Base-by-base conservation (phyloP, 768 basidiomycete species). In the Solioccasus polychromus region DNA sequence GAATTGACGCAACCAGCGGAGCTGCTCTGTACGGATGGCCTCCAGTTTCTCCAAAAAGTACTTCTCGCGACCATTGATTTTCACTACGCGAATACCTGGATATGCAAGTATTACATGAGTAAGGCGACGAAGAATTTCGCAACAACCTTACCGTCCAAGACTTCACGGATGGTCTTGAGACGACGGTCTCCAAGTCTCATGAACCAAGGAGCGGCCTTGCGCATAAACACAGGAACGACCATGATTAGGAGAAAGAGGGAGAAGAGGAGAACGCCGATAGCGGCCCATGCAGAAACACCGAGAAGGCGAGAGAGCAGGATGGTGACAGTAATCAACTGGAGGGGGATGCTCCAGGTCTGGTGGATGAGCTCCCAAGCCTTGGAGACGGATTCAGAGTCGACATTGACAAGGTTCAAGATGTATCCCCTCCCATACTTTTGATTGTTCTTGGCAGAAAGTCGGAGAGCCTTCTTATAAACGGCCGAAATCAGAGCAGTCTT, bases 221-320 rank as follows among this genome's bases (percentile, higher is more conserved):
- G 60, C 62, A 63, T 63, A 48, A 63, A 64, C 30, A 62, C 32
- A 3, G 62, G 62, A n/a, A 63, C 60, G 14, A 63, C 57, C 57
- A 61, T 61, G 9, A 63, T 52, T 39, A 63, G 51, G 31, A 59
- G 17, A 38, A 63, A 35, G 35, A 63, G 62, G 8, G 37, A 45
- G 17, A 63, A 35, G 1, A 57, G 30, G 18, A 63, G 53, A 20
- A 59, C 57, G 23, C 62, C 62, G n/a, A 64, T 31, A 28, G 62
- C 56, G 25, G 62, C 57, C 62, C 57, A 63, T 15, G 54, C 57
- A 32, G 62, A 62, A 39, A 62, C 49, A 18, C 62, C 62, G 18
- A 63, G 59, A 9, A 63, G 37, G 36, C 60, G 63, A 26, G 53
- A 54, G 1, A 63, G 36, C 36, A 63, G 25, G 41, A 59, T 20